These are phyloP conservation scores for Tympanopsis confertula DNA, from an alignment of 2,329 filamentous ascomycete genomes.

Conservation along the genomic window DNA sequence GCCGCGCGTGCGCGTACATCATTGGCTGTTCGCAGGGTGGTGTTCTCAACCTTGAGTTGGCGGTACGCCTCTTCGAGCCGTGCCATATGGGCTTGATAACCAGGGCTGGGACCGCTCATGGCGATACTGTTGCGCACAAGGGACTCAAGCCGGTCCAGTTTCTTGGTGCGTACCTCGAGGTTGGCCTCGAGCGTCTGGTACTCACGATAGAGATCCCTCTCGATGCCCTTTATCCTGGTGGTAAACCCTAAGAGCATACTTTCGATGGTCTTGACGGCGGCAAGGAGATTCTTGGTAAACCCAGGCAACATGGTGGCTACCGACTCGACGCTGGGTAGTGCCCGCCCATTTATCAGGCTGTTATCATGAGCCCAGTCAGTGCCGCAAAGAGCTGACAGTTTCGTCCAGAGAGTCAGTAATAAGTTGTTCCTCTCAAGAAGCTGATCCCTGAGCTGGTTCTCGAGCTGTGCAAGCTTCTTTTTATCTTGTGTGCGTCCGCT, in stretches of 20 bases:
- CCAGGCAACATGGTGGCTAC: slow-evolving; percentile 75
- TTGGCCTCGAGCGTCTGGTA: slow-evolving; percentile 77
- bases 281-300: slow-evolving; percentile 80
- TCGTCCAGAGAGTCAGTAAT: slow-evolving; percentile 80
- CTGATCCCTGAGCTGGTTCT: slow-evolving; percentile 75
- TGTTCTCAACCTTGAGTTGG: slow-evolving; percentile 51
- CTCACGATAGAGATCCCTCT: slow-evolving; percentile 77
- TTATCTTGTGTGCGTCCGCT: slow-evolving; percentile 64
- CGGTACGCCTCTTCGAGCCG: slow-evolving; percentile 50
- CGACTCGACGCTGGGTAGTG: slow-evolving; percentile 71
- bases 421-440: slow-evolving; percentile 80
- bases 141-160: slow-evolving; percentile 75
- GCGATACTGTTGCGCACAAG: slow-evolving; percentile 58
- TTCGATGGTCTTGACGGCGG: slow-evolving; percentile 80
- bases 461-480: slow-evolving; percentile 63
- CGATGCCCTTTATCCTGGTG: slow-evolving; percentile 68
- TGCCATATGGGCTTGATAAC: slow-evolving; percentile 32
- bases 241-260: slow-evolving; percentile 67
- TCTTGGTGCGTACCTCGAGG: slow-evolving; percentile 69
- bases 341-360: slow-evolving; percentile 75
- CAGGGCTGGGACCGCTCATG: slow-evolving; percentile 29
- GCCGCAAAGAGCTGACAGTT: slow-evolving; percentile 74
- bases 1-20: slow-evolving; percentile 42
- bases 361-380: slow-evolving; percentile 86
- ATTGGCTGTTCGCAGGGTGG: slow-evolving; percentile 55